Evolutionary conservation across 345 rosid genomes (phyloP).

Genomic region (Conringia planisiliqua): DNA sequence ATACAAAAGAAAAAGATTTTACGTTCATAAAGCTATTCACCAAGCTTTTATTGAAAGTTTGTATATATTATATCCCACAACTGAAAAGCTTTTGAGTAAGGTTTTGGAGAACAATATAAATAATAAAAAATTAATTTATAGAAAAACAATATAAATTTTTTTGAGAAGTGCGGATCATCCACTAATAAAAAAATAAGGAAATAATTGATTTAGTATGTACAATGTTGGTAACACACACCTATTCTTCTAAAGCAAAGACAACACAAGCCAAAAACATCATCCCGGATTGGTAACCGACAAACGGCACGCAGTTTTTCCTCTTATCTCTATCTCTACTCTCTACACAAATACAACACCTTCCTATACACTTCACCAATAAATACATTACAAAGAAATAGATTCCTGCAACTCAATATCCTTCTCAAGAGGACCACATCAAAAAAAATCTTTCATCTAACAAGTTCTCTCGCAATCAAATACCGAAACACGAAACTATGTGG

Average conservation of each 20-base stretch:
- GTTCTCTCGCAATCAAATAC: slow-evolving; percentile 77
- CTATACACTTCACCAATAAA: slow-evolving; percentile 17
- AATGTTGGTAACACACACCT: not conserved
- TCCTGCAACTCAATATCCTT: slow-evolving; percentile 3
- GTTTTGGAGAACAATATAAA: too few species aligned
- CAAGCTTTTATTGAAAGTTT: not conserved
- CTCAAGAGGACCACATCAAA: not conserved
- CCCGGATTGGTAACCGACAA: slow-evolving; percentile 2
- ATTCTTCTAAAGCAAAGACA: not conserved
- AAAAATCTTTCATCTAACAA: slow-evolving; percentile 42
- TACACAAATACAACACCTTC: not conserved
- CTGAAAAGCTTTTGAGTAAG: not conserved
- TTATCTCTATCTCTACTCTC: slow-evolving; percentile 13
- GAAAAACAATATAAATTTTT: too few species aligned
- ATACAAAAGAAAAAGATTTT: not conserved
- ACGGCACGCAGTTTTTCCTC: slow-evolving; percentile 19
- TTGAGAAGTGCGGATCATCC: too few species aligned
- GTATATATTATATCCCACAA: not conserved
- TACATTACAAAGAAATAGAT: not conserved
- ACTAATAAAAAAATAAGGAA: not conserved
- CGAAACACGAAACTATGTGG: slow-evolving; percentile 84
- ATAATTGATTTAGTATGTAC: slow-evolving; percentile 16
- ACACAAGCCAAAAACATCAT: slow-evolving; percentile 19
- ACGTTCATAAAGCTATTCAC: slow-evolving; percentile 2
- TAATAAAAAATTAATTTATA: too few species aligned